Evolutionary conservation across 2,329 filamentous ascomycete species (phyloP), one percentile per base, ranked within the genome.

Genomic region (Microdochium trichocladiopsis): DNA sequence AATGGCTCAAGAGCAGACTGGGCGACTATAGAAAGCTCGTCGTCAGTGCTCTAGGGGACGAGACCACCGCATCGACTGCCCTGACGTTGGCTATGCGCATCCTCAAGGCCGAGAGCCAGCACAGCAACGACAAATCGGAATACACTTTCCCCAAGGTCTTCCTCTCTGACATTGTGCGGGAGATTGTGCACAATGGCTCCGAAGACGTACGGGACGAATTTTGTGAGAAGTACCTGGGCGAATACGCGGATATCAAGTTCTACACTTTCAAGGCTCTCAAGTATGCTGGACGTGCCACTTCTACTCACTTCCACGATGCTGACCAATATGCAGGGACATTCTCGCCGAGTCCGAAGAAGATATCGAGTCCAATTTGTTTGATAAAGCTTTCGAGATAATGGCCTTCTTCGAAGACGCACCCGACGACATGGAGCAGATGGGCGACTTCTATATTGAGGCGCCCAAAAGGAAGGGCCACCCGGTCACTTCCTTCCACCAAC

Each of bases 211-310:
- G 84, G 50, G 76, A 82, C 48, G 84, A 90, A 52, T 96, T 93
- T 57, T 75, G 87, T 24, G 80, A 88, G 53, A 90, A 90, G 58
- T 96, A 84, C 65, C 76, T 91, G 49, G 84, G 88, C 65, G 78
- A 86, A 66, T 91, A 86, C 64, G 88, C 94, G 62, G 94, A 97
- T 67, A 77, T 96, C 55, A 80, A 90, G 57, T 95, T 86, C 67
- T 90, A 88, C 67, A 90, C 90, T 1, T 88, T 95, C 64, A 78
- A 84, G 61, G 80, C 82, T 14, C 74, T 95, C 59, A 81, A 81
- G 86, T 90, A 79, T 60, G 84, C 53, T 48, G 21, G 28, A 24
- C 22, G 18, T 36, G 25, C n/a, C n/a, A n/a, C 25, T 21, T 8
- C 24, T 18, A 3, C 12, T 24, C 4, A 11, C 16, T 24, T 21